These are phyloP conservation scores for Tuber calosporum DNA, from an alignment of 495 filamentous ascomycete genomes.

Conservation along the genomic window DNA sequence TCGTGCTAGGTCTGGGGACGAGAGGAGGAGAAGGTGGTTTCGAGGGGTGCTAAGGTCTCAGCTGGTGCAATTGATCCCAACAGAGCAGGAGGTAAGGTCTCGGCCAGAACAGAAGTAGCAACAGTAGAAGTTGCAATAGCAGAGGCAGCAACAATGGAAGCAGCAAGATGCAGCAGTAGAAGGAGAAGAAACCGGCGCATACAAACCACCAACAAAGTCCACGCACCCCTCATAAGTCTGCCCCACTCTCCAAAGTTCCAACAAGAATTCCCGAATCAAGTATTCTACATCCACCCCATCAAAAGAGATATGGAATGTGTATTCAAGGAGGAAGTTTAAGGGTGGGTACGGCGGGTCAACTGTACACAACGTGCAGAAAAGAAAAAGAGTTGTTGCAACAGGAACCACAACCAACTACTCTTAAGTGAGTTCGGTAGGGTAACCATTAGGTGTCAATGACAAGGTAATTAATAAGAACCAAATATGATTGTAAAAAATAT, in stretches of 20 bases:
- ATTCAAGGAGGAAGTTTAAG: no score
- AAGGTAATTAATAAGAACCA: no score
- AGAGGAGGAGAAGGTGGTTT: not conserved
- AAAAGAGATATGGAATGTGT: no score
- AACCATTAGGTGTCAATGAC: no score
- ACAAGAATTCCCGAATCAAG: constrained; percentile 66
- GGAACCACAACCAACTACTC: no score
- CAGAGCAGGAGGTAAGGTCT: not conserved
- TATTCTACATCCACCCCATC: no score
- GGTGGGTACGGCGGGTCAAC: no score
- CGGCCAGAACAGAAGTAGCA: constrained; percentile 14
- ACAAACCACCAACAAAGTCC: constrained; percentile 54
- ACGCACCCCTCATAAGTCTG: constrained; percentile 72
- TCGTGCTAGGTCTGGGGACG: not conserved
- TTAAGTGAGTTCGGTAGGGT: no score
- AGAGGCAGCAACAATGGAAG: no score
- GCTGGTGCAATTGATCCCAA: not conserved
- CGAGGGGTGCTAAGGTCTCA: not conserved
- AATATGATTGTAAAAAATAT: no score
- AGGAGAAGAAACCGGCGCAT: constrained; percentile 15
- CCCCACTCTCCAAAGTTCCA: constrained; percentile 52
- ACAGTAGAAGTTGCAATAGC: constrained; percentile 10
- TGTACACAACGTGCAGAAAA: no score
- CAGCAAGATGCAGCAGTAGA: not conserved
- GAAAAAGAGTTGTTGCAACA: no score